Evolutionary conservation across 2,329 filamentous ascomycete species (phyloP), one percentile per base, ranked within the genome.

Genomic region (Nannizziopsis barbatae): DNA sequence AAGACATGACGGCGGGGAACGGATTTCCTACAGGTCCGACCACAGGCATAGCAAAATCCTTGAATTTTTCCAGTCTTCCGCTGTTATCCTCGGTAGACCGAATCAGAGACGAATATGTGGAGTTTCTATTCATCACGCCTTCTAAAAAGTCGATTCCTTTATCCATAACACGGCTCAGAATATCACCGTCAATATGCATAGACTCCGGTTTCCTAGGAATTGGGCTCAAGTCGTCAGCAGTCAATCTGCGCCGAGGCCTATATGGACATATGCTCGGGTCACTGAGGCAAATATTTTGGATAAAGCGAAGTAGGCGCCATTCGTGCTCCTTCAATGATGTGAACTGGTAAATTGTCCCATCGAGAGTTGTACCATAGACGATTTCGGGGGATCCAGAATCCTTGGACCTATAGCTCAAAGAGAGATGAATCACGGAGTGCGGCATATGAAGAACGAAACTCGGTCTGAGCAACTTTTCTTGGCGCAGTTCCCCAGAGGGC

Each of bases 281-380:
- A 20, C 65, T 62, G 41, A 73, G 62, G 22, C 77, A 79, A 42
- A 93, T 62, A 50, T 83, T 82, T 58, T 93, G 82, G 1, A 95
- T 61, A 53, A 90, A 79, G 50, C 75, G 75, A 4, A 96, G 71
- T 3, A 94, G 70, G 5, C 74, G 73, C 77, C 83, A 84, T 6
- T 81, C 75, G 1, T 75, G 65, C 14, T 75, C 58, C 8, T 73
- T 69, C 0, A 96, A 66, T 11, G 89, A 66, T 1, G 76, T 76
- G 56, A 95, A 83, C 49, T 83, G 77, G 53, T 78, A 77, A 18
- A 89, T 58, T 0, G 81, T 79, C 1, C 86, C 86, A 57, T 86
- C 79, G 31, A 87, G 73, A 5, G 76, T 77, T 5, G 82, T 71
- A 1, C 84, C 86, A 31, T 68, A 89, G 61, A 49, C 80, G 67